Percentiles rank a stretch among this genome's conserved stretches.
Conservation (phyloP, 129 eudicot species). For the Tagetes patula region DNA sequence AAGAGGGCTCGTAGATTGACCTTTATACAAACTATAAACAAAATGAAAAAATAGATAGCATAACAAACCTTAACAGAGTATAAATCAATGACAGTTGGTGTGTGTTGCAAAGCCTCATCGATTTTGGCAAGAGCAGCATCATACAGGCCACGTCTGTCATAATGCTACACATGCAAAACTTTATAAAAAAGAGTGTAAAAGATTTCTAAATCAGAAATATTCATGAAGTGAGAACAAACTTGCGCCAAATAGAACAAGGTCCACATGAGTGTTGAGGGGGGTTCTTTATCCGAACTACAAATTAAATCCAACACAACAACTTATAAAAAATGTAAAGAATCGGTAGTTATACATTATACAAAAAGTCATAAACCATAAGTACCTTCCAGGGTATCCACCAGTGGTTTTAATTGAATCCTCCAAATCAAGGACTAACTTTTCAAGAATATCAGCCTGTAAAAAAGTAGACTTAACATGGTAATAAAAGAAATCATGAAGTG, state of each 20-base stretch:
- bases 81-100: slow-evolving; percentile 93
- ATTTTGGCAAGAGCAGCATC: slow-evolving; percentile 75
- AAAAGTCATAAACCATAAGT: slow-evolving; percentile 16
- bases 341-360: background rate
- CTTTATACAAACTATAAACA: background rate
- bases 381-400: slow-evolving; percentile 90
- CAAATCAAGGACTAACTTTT: slow-evolving; percentile 66
- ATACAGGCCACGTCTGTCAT: slow-evolving; percentile 71
- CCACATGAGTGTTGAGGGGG: slow-evolving; percentile 97
- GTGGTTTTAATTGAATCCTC: slow-evolving; percentile 68
- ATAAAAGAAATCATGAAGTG: background rate
- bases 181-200: background rate
- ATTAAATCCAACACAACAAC: slow-evolving; percentile 20
- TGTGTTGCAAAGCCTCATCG: slow-evolving; percentile 84
- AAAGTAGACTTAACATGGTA: slow-evolving; percentile 3
- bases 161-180: slow-evolving; percentile 65
- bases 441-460: slow-evolving; percentile 76
- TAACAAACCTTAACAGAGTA: slow-evolving; percentile 75
- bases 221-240: slow-evolving; percentile 37
- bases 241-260: slow-evolving; percentile 86
- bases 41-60: slow-evolving; percentile 5
- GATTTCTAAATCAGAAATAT: background rate
- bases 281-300: slow-evolving; percentile 80
- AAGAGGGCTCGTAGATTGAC: background rate
- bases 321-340: slow-evolving; percentile 1